Evolutionary conservation across 2,329 filamentous ascomycete genomes (phyloP), one percentile per base, ranked within the genome.

Genomic region (Stemphylium vesicarium): DNA sequence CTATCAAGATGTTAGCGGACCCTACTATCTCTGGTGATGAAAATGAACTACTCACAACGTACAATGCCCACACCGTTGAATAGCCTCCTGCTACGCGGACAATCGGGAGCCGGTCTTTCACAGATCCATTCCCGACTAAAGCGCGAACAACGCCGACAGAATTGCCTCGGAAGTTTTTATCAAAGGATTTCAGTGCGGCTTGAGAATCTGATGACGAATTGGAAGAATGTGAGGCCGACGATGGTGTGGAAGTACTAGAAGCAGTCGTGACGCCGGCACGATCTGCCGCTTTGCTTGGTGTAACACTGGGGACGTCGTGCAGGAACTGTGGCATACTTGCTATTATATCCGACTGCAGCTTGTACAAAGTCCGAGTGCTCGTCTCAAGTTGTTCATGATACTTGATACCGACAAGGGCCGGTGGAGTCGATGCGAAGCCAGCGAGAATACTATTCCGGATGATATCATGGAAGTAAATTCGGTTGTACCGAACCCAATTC

Each of bases 311-410:
- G 9, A 68, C 69, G 33, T 74, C 70, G 26, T 72, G 69, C 2
- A 75, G 56, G 40, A 74, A 69, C 39, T 75, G 72, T 1, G 73
- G 73, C 11, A 73, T 66, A 46, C 67, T 73, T 15, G 72, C 71
- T 8, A 74, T 49, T 15, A 75, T 72, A 20, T 72, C 73, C 1
- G 65, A 61, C 46, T 74, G 72, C 20, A 72, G 37, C 11, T 56
- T 39, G 12, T 65, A 63, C n/a, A 75, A 53, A 9, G 48, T 62
- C 22, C 58, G 43, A 2, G 66, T 65, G 13, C 68, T 67, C n/a
- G 50, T 56, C 20, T 62, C 56, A 2, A 75, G 59, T 10, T 66
- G 59, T 1, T 55, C 46, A 7, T 63, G 53, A 32, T 71, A 69
- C n/a, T 56, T 52, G 1, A 42, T 16, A 1, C 60, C 65, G 2